Percentiles rank a stretch among this genome's conserved stretches.
Conservation (phyloP, 805 yeast species). For the Myxozyma geophila region DNA sequence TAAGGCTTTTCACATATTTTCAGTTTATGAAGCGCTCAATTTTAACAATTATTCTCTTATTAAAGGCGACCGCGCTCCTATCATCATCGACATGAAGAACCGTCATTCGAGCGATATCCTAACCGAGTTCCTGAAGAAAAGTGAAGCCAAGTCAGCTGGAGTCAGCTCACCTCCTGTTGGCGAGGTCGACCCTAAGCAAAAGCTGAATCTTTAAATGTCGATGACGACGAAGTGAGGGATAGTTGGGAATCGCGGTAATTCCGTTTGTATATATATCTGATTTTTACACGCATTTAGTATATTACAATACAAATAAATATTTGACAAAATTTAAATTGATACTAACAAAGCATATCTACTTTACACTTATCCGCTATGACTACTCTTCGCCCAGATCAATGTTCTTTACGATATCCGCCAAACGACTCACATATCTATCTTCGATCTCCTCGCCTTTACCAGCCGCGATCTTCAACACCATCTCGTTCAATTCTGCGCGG, state of each 20-base stretch:
- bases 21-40: background rate
- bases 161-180: slow-evolving; percentile 15
- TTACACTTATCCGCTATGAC: background rate
- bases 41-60: background rate
- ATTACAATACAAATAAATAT: background rate
- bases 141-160: slow-evolving; percentile 13
- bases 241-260: background rate
- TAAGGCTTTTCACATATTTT: slow-evolving; percentile 11
- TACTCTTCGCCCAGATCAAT: slow-evolving; percentile 51
- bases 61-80: slow-evolving; percentile 12
- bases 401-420: slow-evolving; percentile 63
- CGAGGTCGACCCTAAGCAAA: slow-evolving; percentile 5
- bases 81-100: slow-evolving; percentile 57
- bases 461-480: slow-evolving; percentile 77
- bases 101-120: slow-evolving; percentile 59
- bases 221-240: background rate
- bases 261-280: background rate
- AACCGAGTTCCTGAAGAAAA: slow-evolving; percentile 53
- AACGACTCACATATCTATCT: slow-evolving; percentile 60
- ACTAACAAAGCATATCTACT: background rate
- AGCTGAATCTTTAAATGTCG: slow-evolving; percentile 8
- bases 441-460: slow-evolving; percentile 75
- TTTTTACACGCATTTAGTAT: background rate
- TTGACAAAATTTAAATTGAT: background rate
- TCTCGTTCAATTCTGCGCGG: slow-evolving; percentile 86